Percentiles rank a stretch among this genome's conserved stretches.
These are phyloP conservation scores for Epichloe glyceriae DNA, from an alignment of 2,329 filamentous ascomycete species.

Conservation along the genomic window DNA sequence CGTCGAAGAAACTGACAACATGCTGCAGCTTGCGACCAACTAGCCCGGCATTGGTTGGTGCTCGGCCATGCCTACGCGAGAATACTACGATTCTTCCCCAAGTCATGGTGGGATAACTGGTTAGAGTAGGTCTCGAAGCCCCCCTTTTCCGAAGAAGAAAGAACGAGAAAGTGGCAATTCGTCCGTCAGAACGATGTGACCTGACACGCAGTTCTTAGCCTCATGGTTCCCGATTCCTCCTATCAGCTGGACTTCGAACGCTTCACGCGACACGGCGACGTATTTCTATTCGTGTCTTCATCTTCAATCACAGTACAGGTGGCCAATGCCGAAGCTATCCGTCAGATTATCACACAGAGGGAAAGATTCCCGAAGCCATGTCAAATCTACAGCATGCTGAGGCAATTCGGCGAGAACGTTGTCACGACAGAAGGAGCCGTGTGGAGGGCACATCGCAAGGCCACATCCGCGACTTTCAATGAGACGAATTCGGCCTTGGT, in stretches of 20 bases:
- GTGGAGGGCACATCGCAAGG: conserved; percentile 64
- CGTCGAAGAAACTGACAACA: no score
- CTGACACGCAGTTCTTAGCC: conserved; percentile 20
- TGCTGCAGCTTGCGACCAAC: conserved; percentile 1
- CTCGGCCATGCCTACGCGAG: conserved; percentile 41
- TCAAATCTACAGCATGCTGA: conserved; percentile 22
- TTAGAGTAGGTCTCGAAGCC: conserved; percentile 32
- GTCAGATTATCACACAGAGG: conserved; percentile 50
- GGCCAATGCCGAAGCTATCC: conserved; percentile 51
- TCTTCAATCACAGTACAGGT: conserved; percentile 39
- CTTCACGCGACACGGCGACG: conserved; percentile 48
- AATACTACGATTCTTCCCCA: conserved; percentile 41
- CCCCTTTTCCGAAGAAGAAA: background rate
- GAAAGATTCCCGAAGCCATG: conserved; percentile 50
- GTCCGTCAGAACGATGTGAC: background rate
- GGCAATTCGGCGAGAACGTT: conserved; percentile 55
- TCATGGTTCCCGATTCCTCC: conserved; percentile 46
- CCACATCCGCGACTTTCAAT: conserved; percentile 59
- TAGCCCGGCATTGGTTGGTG: conserved; percentile 16
- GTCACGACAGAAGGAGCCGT: conserved; percentile 54
- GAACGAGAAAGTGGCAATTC: no score
- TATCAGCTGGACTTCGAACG: conserved; percentile 42
- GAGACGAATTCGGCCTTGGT: conserved; percentile 61
- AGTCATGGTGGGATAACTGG: conserved; percentile 42
- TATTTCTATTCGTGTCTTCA: conserved; percentile 52